A percentile compares a stretch with the other conserved stretches of the same genome.
Evolutionary conservation across 768 basidiomycete genomes (phyloP).

Genomic region (Boletus tomentosulus): DNA sequence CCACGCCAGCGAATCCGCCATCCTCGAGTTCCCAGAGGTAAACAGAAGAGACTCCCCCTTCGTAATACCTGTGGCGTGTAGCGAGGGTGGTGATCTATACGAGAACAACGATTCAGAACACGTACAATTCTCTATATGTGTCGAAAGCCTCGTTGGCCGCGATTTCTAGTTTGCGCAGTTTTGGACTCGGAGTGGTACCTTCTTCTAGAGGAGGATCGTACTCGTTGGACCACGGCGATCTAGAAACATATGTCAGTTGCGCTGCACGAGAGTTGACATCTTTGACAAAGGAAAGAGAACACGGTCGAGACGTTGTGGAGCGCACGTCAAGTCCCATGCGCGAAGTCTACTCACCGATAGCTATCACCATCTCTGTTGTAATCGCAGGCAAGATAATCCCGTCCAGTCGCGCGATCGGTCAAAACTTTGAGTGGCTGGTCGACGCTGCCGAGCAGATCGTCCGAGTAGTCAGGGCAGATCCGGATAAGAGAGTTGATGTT

Average conservation of each 20-base stretch:
- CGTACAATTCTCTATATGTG: constrained; percentile 91
- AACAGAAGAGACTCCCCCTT: constrained; percentile 95
- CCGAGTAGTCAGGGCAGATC: constrained; percentile 89
- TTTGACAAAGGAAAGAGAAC: background rate
- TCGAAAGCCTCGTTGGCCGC: constrained; percentile 96
- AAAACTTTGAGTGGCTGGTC: constrained; percentile 88
- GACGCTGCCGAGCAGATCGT: constrained; percentile 91
- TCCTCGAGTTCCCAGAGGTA: constrained; percentile 99
- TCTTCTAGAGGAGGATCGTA: constrained; percentile 90
- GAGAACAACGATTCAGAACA: constrained; percentile 5
- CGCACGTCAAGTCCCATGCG: too few relatives aligned
- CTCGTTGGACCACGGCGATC: constrained; percentile 98
- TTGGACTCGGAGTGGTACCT: constrained; percentile 79
- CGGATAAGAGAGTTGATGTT: constrained; percentile 79
- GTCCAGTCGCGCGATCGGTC: constrained; percentile 75
- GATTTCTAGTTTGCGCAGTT: constrained; percentile 87
- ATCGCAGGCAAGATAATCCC: constrained; percentile 90
- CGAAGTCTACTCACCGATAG: constrained; percentile 49
- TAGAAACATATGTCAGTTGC: constrained; percentile 32
- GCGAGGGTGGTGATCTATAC: background rate
- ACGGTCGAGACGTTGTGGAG: too few relatives aligned
- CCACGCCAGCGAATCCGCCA: constrained; percentile 94
- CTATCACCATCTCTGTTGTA: constrained; percentile 92
- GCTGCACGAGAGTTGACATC: background rate
- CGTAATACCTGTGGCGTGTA: constrained; percentile 69